phyloP scores from a whole-genome alignment of 345 rosid genomes.

The Gossypium rotundifolium region DNA sequence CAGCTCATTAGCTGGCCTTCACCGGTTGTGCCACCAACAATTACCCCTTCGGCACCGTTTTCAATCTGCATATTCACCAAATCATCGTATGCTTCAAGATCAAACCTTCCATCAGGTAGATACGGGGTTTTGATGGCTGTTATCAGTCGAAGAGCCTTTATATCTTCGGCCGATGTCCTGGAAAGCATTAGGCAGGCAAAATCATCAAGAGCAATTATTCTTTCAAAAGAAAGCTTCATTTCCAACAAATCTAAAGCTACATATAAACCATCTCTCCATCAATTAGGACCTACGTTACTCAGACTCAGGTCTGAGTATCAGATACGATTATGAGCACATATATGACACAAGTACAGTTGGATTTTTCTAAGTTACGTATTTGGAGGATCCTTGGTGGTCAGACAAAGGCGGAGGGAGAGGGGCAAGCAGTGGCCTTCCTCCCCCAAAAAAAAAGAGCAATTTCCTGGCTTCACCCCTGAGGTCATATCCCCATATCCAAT shows the following conservation, averaged over 20 bases:
- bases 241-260: not conserved
- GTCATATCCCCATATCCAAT: too few relatives aligned
- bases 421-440: too few relatives aligned
- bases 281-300: not conserved
- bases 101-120: slow-evolving; percentile 89
- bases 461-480: too few relatives aligned
- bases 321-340: too few relatives aligned
- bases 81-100: slow-evolving; percentile 76
- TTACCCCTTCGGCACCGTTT: slow-evolving; percentile 47
- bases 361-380: too few relatives aligned
- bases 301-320: too few relatives aligned
- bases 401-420: too few relatives aligned
- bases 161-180: slow-evolving; percentile 68
- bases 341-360: too few relatives aligned
- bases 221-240: not conserved
- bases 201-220: slow-evolving; percentile 7
- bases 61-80: slow-evolving; percentile 41
- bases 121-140: slow-evolving; percentile 92
- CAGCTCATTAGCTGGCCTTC: slow-evolving; percentile 96
- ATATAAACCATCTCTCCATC: not conserved
- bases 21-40: slow-evolving; percentile 90
- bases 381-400: too few relatives aligned
- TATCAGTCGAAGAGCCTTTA: slow-evolving; percentile 65
- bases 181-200: slow-evolving; percentile 15
- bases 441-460: too few relatives aligned